Conservation (phyloP, 2,329 filamentous ascomycete genomes). For the Sordariomycetes sp. region DNA sequence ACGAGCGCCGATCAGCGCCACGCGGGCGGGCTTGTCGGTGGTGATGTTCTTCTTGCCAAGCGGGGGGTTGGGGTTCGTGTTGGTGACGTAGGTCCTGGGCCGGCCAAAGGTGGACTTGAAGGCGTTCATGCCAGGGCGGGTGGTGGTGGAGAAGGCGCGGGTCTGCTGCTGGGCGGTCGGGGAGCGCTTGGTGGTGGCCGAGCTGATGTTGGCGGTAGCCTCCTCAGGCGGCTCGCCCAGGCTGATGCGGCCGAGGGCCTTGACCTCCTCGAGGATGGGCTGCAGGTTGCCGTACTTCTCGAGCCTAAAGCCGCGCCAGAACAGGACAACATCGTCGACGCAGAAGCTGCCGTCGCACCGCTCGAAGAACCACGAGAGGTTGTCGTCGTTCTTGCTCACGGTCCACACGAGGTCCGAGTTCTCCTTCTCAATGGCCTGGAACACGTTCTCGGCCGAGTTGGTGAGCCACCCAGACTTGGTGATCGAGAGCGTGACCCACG, state of each 20-base stretch:
- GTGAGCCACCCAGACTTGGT: conserved; percentile 91
- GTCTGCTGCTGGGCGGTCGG: conserved; percentile 3
- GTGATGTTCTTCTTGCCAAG: conserved; percentile 80
- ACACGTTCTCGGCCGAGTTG: conserved; percentile 91
- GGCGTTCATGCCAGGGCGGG: conserved; percentile 14
- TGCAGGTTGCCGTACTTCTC: conserved; percentile 71
- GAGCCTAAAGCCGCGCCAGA: conserved; percentile 70
- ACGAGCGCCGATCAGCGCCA: conserved; percentile 81
- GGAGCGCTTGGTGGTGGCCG: conserved; percentile 34
- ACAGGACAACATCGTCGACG: conserved; percentile 76
- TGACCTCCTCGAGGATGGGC: conserved; percentile 75
- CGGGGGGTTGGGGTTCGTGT: conserved; percentile 80
- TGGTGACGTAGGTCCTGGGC: conserved; percentile 26
- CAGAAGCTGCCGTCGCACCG: conserved; percentile 89
- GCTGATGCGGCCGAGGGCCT: conserved; percentile 70
- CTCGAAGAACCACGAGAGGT: conserved; percentile 95
- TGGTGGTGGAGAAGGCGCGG: conserved; percentile 53
- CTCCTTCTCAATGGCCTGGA: conserved; percentile 86
- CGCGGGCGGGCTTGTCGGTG: conserved; percentile 62
- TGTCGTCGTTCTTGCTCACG: conserved; percentile 92
- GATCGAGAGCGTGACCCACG: conserved; percentile 81
- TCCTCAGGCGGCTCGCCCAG: conserved; percentile 63
- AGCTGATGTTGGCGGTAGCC: conserved; percentile 18
- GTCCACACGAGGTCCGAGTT: conserved; percentile 88
- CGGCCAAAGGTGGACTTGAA: background rate